A percentile compares a stretch with the other conserved stretches of the same genome.
Conservation (phyloP, 805 yeast species). For the Saccharomycopsis sp. region DNA sequence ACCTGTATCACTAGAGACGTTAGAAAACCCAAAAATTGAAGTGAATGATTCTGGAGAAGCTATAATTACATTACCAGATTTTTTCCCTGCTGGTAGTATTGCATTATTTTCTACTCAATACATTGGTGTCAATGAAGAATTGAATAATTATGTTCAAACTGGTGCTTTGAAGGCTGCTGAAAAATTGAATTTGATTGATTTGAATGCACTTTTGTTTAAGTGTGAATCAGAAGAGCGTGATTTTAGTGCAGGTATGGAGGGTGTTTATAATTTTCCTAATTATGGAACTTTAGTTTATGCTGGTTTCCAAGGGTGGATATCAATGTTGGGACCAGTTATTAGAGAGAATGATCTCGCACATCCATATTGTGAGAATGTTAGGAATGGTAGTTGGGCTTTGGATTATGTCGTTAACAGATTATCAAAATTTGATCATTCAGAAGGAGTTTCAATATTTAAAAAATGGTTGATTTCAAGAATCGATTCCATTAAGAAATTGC, state of each 20-base stretch:
- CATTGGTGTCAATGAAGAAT: slow-evolving; percentile 52
- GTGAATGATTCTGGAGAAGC: slow-evolving; percentile 41
- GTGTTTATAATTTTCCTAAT: slow-evolving; percentile 68
- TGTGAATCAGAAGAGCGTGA: slow-evolving; percentile 89
- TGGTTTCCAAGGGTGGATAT: slow-evolving; percentile 90
- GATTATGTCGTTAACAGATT: slow-evolving; percentile 66
- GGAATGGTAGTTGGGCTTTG: slow-evolving; percentile 85
- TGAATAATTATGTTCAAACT: slow-evolving; percentile 60
- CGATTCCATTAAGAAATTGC: slow-evolving; percentile 55
- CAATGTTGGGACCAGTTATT: slow-evolving; percentile 57
- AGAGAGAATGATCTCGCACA: slow-evolving; percentile 72
- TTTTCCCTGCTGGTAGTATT: slow-evolving; percentile 86
- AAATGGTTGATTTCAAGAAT: slow-evolving; percentile 66
- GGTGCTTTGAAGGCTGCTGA: slow-evolving; percentile 74
- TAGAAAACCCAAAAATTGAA: slow-evolving; percentile 44
- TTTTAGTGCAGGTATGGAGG: slow-evolving; percentile 60
- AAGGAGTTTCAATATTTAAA: slow-evolving; percentile 48
- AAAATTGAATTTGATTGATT: slow-evolving; percentile 54
- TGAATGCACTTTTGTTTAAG: slow-evolving; percentile 67
- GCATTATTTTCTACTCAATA: slow-evolving; percentile 72
- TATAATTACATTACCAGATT: slow-evolving; percentile 47
- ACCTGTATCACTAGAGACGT: slow-evolving; percentile 52
- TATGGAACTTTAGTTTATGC: slow-evolving; percentile 74
- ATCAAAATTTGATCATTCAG: slow-evolving; percentile 42
- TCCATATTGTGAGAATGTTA: slow-evolving; percentile 71